Evolutionary conservation across 2,329 filamentous ascomycete genomes (phyloP), one percentile per base, ranked within the genome.

Genomic region (Hymenoscyphus scutula): DNA sequence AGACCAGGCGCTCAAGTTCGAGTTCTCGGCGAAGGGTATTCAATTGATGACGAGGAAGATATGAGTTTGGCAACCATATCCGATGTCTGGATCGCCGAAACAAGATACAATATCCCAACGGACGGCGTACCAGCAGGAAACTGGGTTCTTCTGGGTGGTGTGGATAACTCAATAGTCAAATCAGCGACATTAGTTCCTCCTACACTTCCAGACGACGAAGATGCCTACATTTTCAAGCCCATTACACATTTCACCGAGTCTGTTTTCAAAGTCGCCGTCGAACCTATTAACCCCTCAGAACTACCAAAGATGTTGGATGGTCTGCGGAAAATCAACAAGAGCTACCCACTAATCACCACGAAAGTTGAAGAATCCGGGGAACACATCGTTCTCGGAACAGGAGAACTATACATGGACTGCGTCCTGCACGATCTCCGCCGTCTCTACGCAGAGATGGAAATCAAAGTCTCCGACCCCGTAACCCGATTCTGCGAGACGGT

Each of bases 391-490:
- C 84, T 99, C 4, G 95, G 95, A 27, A 99, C 95, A 0, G 95
- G 95, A 64, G 95, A 99, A 76, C 82, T 99, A n/a, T 99, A 99
- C 79, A 98, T 99, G 93, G 95, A 99, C 76, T 99, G 95, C 72
- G 94, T 99, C 3, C 82, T 99, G 54, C 95, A 99, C 76, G 95
- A 99, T 74, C 82, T 99, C 55, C 89, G 95, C 60, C 86, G 88
- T 48, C 78, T 98, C n/a, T 99, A 97, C 74, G 93, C 95, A 15
- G 94, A 98, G 72, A 99, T 99, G 95, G 95, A 99, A 75, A 90
- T 99, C 78, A 98, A 98, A 78, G 92, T 99, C 56, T 99, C 95
- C 0, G 95, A 99, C 74, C 95, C 95, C 0, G 94, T 99, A 53
- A 98, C 95, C 17, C 85, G 95, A 56, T 99, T 99, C 81, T 97